Evolutionary conservation across 345 rosid genomes (phyloP), one percentile per base, ranked within the genome.

Genomic region (Salix brachista): DNA sequence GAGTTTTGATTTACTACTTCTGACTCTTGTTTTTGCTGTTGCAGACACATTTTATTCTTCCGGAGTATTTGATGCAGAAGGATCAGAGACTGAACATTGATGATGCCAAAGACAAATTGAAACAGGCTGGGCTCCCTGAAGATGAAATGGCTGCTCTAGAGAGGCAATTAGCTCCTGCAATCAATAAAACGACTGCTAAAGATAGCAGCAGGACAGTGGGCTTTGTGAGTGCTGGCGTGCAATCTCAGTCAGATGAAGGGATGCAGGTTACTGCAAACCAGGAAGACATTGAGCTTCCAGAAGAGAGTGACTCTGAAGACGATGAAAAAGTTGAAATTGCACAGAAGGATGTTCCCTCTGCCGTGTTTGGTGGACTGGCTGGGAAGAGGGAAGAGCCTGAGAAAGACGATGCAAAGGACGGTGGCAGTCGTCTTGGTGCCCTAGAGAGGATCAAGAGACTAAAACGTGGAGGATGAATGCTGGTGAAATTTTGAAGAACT

Each of bases 81-180:
- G 99, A 93, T 79, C 91, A 92, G 81, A 81, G 75, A 67, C 73
- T 92, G 30, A 89, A 82, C 65, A 86, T 93, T 4, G 97, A 96
- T 41, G 99, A 93, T 6, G 98, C 98, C 3, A 93, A 89, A 81
- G 99, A 91, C 82, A 93, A 87, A 78, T 69, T 93, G 85, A 96
- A 96, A 81, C 86, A 78, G 76, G 98, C 98, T 0, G 99, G 98
- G 5, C 76, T 91, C 23, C 85, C 89, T 0, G 99, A 93, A 36
- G 98, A 96, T 69, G 98, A 96, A 78, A 96, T 96, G 99, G 97
- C 91, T 0, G 95, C 97, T 46, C 82, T 96, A 5, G 98, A 91
- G 86, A 89, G 91, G 83, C 96, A 93, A 75, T 84, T 96, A 16
- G 91, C 87, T 0, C 95, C 98, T 32, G 76, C 83, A 6, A 76